These are phyloP conservation scores for Lodderomyces parapsilosis DNA, from an alignment of 1,139 yeast species.

Conservation along the genomic window DNA sequence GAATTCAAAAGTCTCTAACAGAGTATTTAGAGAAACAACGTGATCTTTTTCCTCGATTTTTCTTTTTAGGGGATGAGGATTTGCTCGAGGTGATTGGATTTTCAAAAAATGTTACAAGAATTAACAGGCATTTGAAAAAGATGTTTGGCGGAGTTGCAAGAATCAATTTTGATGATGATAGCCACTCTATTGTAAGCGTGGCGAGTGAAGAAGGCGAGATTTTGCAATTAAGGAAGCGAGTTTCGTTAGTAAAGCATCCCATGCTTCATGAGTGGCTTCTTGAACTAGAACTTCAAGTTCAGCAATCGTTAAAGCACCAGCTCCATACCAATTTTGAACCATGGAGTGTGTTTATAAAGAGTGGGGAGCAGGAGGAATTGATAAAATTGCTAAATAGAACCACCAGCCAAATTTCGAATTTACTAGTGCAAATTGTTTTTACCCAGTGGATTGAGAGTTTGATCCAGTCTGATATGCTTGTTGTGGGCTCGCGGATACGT, in stretches of 20 bases:
- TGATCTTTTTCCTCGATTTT: constrained; percentile 75
- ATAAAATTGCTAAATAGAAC: constrained; percentile 16
- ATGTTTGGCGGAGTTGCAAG: constrained; percentile 68
- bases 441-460: constrained; percentile 42
- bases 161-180: constrained; percentile 39
- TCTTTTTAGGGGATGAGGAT: constrained; percentile 90
- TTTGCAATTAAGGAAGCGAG: constrained; percentile 42
- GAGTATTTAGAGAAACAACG: constrained; percentile 84
- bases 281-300: constrained; percentile 56
- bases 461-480: constrained; percentile 12
- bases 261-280: constrained; percentile 64
- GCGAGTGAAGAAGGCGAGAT: constrained; percentile 65
- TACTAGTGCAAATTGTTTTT: constrained; percentile 62
- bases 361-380: constrained; percentile 8
- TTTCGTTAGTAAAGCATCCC: constrained; percentile 44
- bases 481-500: constrained; percentile 16
- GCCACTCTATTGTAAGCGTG: constrained; percentile 45
- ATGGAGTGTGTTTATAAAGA: constrained; percentile 15
- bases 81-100: constrained; percentile 79
- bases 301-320: constrained; percentile 42
- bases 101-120: constrained; percentile 44
- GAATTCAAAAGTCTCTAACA: constrained; percentile 64
- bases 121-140: constrained; percentile 65
- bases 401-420: constrained; percentile 60
- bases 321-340: constrained; percentile 11